Base-by-base conservation (phyloP, 495 filamentous ascomycete genomes). In the Podospora tetraspora region DNA sequence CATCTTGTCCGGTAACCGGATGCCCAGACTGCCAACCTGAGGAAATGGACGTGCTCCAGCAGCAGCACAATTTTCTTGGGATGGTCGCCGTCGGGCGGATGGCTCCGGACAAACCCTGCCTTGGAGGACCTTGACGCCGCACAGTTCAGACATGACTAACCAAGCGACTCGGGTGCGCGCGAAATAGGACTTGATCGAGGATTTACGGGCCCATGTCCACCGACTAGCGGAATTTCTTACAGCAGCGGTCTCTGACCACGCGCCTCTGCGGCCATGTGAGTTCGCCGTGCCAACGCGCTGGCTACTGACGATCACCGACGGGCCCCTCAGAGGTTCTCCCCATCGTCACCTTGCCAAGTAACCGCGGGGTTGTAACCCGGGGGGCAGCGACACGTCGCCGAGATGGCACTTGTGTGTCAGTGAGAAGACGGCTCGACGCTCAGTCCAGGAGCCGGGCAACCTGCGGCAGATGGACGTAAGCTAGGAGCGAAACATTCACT, bases 171-270 rank as follows among this genome's bases (percentile, higher is more conserved):
- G 11, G 62, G 62, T 24, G 30, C 62, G 32, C 30, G 21, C 24
- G 25, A 43, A 52, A 25, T 64, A 64, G 62, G 62, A 64, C 62
- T 21, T 64, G 62, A 64, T 64, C 21, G 25, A 66, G 52, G 27
- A 59, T 66, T 22, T 21, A 64, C 25, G 43, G 43, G 16, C 43
- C 43, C 19, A 52, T 52, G 43, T 52, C 43, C 19, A 52, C 43
- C 43, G 43, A 52, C 43, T 52, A 52, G 43, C 43, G 43, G 43
- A 52, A 52, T 52, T n/a, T 52, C 43, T 52, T 52, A 52, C 43
- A 52, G 43, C 43, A 52, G 43, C 43, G 43, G 43, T 52, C 43
- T 52, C 43, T 52, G 24, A 27, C 16, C 21, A n/a, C 27, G 22
- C n/a, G 29, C 27, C 25, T 52, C 57, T 66, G 23, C 24, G 62